Percentiles rank a stretch among this genome's conserved stretches.
Conservation (phyloP, 495 filamentous ascomycete species). For the Tuber indicum region DNA sequence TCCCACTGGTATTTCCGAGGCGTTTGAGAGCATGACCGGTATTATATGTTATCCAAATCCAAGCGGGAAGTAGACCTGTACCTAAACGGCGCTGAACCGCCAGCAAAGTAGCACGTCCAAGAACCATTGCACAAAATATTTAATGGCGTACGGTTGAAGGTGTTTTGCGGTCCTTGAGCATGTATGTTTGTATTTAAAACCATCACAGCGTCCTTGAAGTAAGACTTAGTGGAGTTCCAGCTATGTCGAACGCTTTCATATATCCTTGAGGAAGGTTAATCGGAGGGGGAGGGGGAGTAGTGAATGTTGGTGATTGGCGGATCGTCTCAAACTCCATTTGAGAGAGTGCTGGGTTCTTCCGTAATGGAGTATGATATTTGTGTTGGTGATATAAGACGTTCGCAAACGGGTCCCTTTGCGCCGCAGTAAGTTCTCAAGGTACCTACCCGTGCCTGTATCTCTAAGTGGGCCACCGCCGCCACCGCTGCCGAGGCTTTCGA, state of each 20-base stretch:
- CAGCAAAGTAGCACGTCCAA: background rate
- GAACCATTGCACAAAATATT: background rate
- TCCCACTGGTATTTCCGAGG: background rate
- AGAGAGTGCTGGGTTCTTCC: background rate
- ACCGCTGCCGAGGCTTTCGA: background rate
- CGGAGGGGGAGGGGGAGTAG: background rate
- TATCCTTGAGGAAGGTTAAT: background rate
- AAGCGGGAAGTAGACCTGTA: background rate
- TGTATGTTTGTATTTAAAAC: background rate
- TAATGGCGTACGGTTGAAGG: background rate
- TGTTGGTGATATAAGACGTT: background rate
- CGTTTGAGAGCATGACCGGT: background rate
- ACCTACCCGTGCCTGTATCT: background rate
- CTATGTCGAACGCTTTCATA: background rate
- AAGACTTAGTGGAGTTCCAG: background rate
- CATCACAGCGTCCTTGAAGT: background rate
- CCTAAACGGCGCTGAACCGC: background rate
- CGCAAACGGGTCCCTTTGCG: background rate
- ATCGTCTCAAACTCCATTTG: background rate
- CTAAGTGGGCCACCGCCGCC: background rate
- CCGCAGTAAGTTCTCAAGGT: background rate
- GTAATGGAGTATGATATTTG: background rate
- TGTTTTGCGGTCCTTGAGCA: background rate
- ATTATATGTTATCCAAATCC: background rate
- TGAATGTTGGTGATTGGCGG: background rate